Base-by-base conservation (phyloP, 2,329 filamentous ascomycete genomes). In the Aureobasidium sp. region DNA sequence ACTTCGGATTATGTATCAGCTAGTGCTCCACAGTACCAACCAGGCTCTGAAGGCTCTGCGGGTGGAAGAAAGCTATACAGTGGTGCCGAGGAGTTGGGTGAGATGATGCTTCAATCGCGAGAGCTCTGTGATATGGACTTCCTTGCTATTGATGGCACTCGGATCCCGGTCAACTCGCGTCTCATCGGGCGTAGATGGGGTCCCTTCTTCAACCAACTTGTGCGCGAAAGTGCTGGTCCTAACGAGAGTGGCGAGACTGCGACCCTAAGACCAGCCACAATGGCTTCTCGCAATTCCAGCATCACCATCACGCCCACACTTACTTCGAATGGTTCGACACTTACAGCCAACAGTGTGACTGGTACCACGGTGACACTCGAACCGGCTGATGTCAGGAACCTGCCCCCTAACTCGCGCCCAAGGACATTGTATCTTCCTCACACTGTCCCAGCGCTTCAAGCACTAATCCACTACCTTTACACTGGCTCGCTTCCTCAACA, bases 51-150 rank as follows among this genome's bases (percentile, higher is more conserved):
- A 61, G 68, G 78, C 69, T 87, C 86, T 2, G 88, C 87, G 6
- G 90, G 90, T 27, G 92, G 92, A 4, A 83, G 92, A 21, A 84
- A 82, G 37, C 84, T 95, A 66, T 90, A 87, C 10, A 81, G 83
- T 37, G 88, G 89, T 13, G 92, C 92, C 1, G 88, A 95, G 68
- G 90, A 96, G 64, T 79, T 99, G 15, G 94, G 94, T 5, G 87
- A 90, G 66, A 85, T 90, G 72, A 89, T 90, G 0, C 78, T 96
- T 65, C 82, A 82, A 1, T 79, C 96, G 71, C 85, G 86, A n/a
- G 94, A 97, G 73, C 79, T 99, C 61, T 84, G 91, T 3, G 94
- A 99, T 69, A 99, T 99, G 94, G 94, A 97, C 70, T 90, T 99
- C 63, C 80, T 97, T 32, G 94, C 93, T 58, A 87, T 96, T 45